A percentile compares a stretch with the other conserved stretches of the same genome.
These are phyloP conservation scores for Lyophyllum atratum DNA, from an alignment of 768 basidiomycete species.

Conservation along the genomic window DNA sequence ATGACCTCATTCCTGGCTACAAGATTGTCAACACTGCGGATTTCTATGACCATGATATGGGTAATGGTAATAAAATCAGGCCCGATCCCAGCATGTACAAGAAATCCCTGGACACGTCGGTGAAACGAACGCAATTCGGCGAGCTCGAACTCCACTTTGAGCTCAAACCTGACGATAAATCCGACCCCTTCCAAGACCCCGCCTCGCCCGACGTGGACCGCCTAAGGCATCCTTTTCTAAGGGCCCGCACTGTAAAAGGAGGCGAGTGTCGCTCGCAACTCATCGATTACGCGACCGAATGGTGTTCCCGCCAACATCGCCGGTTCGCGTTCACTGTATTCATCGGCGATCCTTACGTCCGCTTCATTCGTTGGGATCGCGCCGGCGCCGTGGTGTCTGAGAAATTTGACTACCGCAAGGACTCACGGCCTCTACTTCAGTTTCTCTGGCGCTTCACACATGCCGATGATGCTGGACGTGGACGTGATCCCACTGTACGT, in stretches of 20 bases:
- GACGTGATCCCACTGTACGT: slow-evolving; percentile 26
- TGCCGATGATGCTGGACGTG: slow-evolving; percentile 17
- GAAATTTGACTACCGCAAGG: slow-evolving; percentile 22
- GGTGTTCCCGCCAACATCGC: slow-evolving; percentile 29
- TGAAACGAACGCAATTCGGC: slow-evolving; percentile 9
- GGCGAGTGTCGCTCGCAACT: slow-evolving; percentile 23
- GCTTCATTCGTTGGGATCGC: slow-evolving; percentile 35
- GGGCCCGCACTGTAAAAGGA: not conserved
- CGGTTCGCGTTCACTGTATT: slow-evolving; percentile 27
- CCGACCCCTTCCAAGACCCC: slow-evolving; percentile 15
- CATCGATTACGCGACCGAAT: slow-evolving; percentile 20
- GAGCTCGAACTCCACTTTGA: slow-evolving; percentile 15
- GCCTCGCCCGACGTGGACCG: not conserved
- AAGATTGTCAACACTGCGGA: slow-evolving; percentile 15
- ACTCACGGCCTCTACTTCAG: slow-evolving; percentile 20
- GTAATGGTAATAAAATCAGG: not conserved
- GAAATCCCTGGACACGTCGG: not conserved
- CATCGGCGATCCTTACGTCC: slow-evolving; percentile 23
- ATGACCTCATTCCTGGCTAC: slow-evolving; percentile 5
- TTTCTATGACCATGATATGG: not conserved
- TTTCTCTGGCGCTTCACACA: slow-evolving; percentile 32
- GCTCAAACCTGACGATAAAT: not conserved
- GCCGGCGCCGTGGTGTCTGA: slow-evolving; percentile 32
- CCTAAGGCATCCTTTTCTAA: not conserved
- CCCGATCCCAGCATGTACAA: slow-evolving; percentile 11